Conservation (phyloP, 1,284 basidiomycete species). For the Ceratobasidium theobromae region DNA sequence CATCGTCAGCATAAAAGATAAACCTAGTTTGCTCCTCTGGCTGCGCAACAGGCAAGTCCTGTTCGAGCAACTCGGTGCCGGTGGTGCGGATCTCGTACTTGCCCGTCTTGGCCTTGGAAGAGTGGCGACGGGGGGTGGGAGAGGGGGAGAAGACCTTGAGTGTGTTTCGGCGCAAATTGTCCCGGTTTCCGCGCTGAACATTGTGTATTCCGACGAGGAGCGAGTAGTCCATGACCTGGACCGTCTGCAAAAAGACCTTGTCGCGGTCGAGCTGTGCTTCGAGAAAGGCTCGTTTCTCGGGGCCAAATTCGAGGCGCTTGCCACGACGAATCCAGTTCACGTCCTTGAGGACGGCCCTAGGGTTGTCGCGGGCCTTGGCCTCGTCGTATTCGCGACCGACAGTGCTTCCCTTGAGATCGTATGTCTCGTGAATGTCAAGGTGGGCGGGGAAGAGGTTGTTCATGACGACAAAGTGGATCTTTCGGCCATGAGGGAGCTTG, state of each 20-base stretch:
- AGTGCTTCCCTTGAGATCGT: conserved; percentile 94
- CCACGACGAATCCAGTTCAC: conserved; percentile 91
- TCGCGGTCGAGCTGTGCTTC: conserved; percentile 89
- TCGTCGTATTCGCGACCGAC: conserved; percentile 88
- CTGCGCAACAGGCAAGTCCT: conserved; percentile 64
- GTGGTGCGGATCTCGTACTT: conserved; percentile 25
- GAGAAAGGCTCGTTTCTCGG: conserved; percentile 88
- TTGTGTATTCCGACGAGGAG: conserved; percentile 93
- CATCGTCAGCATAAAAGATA: conserved; percentile 96
- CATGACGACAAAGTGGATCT: conserved; percentile 99
- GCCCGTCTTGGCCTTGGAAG: conserved; percentile 1
- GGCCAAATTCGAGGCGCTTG: conserved; percentile 83
- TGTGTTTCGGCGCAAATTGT: conserved; percentile 86
- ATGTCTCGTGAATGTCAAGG: conserved; percentile 96
- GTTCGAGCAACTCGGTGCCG: not conserved
- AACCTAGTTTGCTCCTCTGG: conserved; percentile 81
- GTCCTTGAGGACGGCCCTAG: conserved; percentile 91
- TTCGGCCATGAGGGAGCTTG: conserved; percentile 88
- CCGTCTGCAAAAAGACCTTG: conserved; percentile 76
- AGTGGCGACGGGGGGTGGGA: conserved; percentile 48
- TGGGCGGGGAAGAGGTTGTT: conserved; percentile 99
- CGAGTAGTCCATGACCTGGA: conserved; percentile 96
- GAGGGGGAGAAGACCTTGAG: conserved; percentile 91
- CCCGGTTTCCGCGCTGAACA: conserved; percentile 85
- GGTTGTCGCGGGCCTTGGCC: conserved; percentile 76